phyloP scores from a whole-genome alignment of 73 alveolate species.

The Tetrahymena malaccensis region DNA sequence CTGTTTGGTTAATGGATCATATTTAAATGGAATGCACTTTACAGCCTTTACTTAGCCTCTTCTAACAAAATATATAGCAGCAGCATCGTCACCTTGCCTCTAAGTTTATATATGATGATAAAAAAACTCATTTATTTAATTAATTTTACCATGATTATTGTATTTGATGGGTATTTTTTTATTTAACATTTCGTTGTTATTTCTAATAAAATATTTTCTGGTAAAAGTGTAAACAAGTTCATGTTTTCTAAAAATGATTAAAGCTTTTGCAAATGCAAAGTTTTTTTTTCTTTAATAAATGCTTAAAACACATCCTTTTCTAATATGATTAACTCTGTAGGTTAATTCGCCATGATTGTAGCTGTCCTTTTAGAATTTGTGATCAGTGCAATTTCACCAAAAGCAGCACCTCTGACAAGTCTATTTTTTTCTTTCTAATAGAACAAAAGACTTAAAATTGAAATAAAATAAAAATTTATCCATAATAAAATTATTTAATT shows the following conservation, averaged over 20 bases:
- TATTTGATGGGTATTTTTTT: background rate
- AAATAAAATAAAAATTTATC: too few species aligned
- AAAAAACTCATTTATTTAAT: background rate
- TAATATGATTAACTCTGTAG: constrained; percentile 19
- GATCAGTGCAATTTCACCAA: constrained; percentile 35
- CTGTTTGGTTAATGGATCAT: background rate
- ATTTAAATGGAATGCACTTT: background rate
- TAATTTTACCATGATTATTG: background rate
- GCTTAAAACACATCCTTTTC: constrained; percentile 39
- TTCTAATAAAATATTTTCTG: background rate
- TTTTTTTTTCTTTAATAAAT: constrained; percentile 1
- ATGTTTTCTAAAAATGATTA: background rate
- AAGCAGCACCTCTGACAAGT: constrained; percentile 32
- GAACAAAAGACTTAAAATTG: background rate
- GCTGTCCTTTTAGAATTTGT: constrained; percentile 41
- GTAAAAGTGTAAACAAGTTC: background rate
- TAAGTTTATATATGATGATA: background rate
- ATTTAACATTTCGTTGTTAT: background rate
- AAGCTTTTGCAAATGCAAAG: background rate
- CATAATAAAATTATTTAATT: too few species aligned
- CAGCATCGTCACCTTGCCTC: background rate
- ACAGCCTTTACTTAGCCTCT: background rate
- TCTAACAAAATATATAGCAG: background rate
- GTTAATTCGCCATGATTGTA: constrained; percentile 25
- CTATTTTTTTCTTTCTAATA: constrained; percentile 23